phyloP scores from a whole-genome alignment of 208 protist species.

The Trypanosoma boissoni region DNA sequence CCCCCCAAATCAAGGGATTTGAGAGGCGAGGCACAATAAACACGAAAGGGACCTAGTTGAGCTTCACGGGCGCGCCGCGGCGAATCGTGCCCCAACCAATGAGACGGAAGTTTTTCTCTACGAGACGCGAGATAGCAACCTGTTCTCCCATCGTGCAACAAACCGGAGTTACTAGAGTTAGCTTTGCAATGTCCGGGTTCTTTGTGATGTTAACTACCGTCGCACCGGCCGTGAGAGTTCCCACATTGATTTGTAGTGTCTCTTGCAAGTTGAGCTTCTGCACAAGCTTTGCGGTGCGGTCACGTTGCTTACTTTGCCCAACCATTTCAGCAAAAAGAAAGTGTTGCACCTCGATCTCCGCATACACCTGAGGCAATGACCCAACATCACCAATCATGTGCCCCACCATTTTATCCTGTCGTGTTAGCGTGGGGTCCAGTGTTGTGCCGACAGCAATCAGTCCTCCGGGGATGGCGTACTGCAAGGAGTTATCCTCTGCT shows the following conservation, averaged over 20 bases:
- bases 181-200: slow-evolving; percentile 94
- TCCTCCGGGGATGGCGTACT: slow-evolving; percentile 99
- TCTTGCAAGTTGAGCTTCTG: slow-evolving; percentile 96
- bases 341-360: slow-evolving; percentile 97
- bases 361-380: slow-evolving; percentile 96
- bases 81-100: slow-evolving; percentile 94
- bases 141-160: slow-evolving; percentile 97
- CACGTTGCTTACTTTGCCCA: slow-evolving; percentile 78
- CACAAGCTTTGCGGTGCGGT: slow-evolving; percentile 86
- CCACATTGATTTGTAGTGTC: slow-evolving; percentile 99
- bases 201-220: slow-evolving; percentile 93
- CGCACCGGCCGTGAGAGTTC: slow-evolving; percentile 97
- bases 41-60: slow-evolving; percentile 17
- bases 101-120: slow-evolving; percentile 97
- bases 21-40: neutral
- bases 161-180: slow-evolving; percentile 95
- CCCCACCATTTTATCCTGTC: slow-evolving; percentile 98
- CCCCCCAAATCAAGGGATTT: too few species aligned
- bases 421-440: slow-evolving; percentile 99
- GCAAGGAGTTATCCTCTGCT: slow-evolving; percentile 97
- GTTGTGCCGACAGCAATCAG: slow-evolving; percentile 99
- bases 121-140: slow-evolving; percentile 96
- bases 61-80: slow-evolving; percentile 71
- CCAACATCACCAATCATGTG: slow-evolving; percentile 88
- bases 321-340: slow-evolving; percentile 97